Evolutionary conservation across 768 basidiomycete species (phyloP).

Genomic region (Leucocoprinus sp.): DNA sequence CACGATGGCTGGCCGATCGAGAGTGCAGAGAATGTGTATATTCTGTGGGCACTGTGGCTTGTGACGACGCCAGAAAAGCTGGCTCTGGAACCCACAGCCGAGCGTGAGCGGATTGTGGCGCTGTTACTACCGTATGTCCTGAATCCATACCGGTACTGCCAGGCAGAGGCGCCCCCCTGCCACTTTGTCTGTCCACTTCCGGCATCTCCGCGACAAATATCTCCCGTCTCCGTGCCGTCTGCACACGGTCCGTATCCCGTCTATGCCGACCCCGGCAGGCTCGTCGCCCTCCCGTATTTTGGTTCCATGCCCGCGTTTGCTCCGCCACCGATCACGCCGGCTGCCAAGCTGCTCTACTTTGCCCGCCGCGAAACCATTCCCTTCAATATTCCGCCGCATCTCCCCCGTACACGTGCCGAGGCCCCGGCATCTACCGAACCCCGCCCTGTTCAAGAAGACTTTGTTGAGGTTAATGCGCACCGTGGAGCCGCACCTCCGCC

Average conservation of each 20-base stretch:
- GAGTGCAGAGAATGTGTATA: conserved; percentile 38
- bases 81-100: conserved; percentile 16
- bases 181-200: conserved; percentile 45
- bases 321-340: conserved; percentile 40
- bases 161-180: conserved; percentile 49
- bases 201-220: background rate
- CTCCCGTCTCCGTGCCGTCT: conserved; percentile 5
- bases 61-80: conserved; percentile 29
- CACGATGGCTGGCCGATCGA: conserved; percentile 53
- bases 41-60: conserved; percentile 60
- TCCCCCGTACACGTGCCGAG: conserved; percentile 25
- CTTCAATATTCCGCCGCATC: conserved; percentile 32
- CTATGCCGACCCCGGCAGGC: conserved; percentile 19
- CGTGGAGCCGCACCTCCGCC: conserved; percentile 8
- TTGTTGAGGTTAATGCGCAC: conserved; percentile 44
- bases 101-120: conserved; percentile 22
- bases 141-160: conserved; percentile 39
- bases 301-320: conserved; percentile 3
- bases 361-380: conserved; percentile 44
- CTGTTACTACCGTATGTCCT: conserved; percentile 27
- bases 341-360: conserved; percentile 59
- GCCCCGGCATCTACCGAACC: conserved; percentile 16
- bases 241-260: conserved; percentile 15
- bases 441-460: conserved; percentile 48
- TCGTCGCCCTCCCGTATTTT: conserved; percentile 40